Percentiles rank a stretch among this genome's conserved stretches.
phyloP scores from a whole-genome alignment of 176 grass and related monocot species.

The Chloris gayana region DNA sequence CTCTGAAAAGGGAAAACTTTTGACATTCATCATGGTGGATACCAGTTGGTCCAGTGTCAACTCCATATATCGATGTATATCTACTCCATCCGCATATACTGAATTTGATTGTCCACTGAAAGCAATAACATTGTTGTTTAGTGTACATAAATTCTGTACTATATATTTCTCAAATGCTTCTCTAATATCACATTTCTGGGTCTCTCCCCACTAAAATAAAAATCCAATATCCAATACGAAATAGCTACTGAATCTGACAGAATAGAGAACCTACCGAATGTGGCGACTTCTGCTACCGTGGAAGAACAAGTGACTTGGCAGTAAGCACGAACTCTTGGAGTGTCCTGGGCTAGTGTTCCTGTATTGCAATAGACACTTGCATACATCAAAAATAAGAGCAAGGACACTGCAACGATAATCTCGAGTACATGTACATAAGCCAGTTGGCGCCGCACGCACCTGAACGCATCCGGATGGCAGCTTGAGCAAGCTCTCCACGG shows the following conservation, averaged over 20 bases:
- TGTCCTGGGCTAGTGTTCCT: constrained; percentile 79
- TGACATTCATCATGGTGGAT: constrained; percentile 26
- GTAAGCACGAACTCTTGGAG: constrained; percentile 63
- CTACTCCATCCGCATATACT: neutral
- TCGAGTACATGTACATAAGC: neutral
- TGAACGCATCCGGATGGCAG: constrained; percentile 72
- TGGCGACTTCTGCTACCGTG: constrained; percentile 52
- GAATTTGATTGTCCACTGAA: neutral
- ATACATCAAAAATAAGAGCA: neutral
- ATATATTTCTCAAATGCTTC: neutral
- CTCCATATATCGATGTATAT: constrained; percentile 27
- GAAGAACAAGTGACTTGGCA: constrained; percentile 65
- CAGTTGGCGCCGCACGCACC: constrained; percentile 23
- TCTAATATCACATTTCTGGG: neutral
- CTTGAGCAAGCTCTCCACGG: constrained; percentile 61
- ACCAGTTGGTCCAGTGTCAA: constrained; percentile 29
- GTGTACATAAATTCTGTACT: neutral
- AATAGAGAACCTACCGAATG: constrained; percentile 51
- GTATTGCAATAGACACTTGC: neutral
- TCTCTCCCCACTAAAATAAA: neutral
- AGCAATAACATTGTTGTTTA: neutral
- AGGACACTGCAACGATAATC: neutral
- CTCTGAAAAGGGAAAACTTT: constrained; percentile 77
- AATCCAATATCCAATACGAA: neutral
- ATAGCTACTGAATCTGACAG: neutral